Percentiles rank a stretch among this genome's conserved stretches.
Conservation (phyloP, 495 filamentous ascomycete genomes). For the Talaromyces trachyspermus region DNA sequence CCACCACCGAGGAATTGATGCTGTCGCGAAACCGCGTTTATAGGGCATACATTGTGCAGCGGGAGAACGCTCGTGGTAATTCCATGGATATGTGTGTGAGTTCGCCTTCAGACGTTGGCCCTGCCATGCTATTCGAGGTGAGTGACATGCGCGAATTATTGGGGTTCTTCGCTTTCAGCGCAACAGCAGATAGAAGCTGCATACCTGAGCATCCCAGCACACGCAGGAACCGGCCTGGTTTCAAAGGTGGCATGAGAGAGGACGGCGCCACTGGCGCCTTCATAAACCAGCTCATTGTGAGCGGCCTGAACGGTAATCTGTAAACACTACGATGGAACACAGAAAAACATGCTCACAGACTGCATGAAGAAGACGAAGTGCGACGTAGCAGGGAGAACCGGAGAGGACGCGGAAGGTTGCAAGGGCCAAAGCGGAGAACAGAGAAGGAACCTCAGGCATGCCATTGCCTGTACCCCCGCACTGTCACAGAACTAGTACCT, state of each 20-base stretch:
- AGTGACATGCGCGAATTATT: background rate
- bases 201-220: constrained; percentile 1
- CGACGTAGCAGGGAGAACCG: too few species aligned
- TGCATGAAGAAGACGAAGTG: too few species aligned
- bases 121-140: background rate
- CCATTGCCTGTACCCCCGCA: too few species aligned
- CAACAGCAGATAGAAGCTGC: background rate
- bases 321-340: background rate
- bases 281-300: constrained; percentile 8
- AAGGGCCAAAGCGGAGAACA: too few species aligned
- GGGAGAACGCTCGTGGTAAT: background rate
- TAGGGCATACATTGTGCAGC: background rate
- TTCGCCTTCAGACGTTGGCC: background rate
- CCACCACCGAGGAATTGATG: constrained; percentile 2
- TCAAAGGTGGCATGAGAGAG: background rate
- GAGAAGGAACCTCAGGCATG: too few species aligned
- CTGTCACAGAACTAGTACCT: too few species aligned
- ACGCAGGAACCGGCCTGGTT: background rate
- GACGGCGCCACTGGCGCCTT: constrained; percentile 5
- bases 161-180: background rate
- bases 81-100: background rate
- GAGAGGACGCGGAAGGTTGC: too few species aligned
- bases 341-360: constrained; percentile 2
- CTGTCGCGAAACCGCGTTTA: background rate
- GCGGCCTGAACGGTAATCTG: background rate